Base-by-base conservation (phyloP, 306 rosid genomes). In the Gleditsia sinensis region DNA sequence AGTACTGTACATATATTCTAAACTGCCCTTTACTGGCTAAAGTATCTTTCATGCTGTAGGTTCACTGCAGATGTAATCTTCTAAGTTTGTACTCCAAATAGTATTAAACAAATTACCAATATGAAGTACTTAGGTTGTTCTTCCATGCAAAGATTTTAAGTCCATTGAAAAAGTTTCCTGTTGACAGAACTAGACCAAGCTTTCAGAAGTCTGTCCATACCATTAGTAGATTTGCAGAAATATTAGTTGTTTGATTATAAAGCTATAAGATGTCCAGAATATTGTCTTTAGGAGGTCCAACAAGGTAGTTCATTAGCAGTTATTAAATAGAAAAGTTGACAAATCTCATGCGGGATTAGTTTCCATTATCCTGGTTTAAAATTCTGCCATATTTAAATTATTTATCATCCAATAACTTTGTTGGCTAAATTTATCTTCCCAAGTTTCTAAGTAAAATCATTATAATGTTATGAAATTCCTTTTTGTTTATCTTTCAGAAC, bases 161-260 rank as follows among this genome's bases (percentile, higher is more conserved):
- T 39, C 48, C 27, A 32, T 34, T n/a, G 9, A 25, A 59, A 59
- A 59, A 5, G 28, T 37, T 37, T 49, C 14, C 69, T 77, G 28
- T 69, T 34, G 59, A 37, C 36, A 19, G 37, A 78, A 49, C 36
- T 69, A 37, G 28, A 61, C 27, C 58, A 69, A 67, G 57, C 71
- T 77, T 30, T 34, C 33, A 16, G 42, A 30, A 37, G 56, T 16
- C 19, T 40, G 1, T 54, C 34, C 50, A 43, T 50, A 12, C 7
- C 24, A 58, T n/a, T 46, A 48, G 27, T 48, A 19, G 33, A 68
- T 34, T 23, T 6, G 63, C 13, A 17, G 56, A 69, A 48, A 9
- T 2, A 3, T 20, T 36, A 23, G 16, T 69, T 53, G 9, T 25
- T 27, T 9, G 23, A 54, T 12, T 43, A 71, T 62, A 24, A 4